phyloP scores from a whole-genome alignment of 1,284 basidiomycete species.

The Apiotrichum sp. region DNA sequence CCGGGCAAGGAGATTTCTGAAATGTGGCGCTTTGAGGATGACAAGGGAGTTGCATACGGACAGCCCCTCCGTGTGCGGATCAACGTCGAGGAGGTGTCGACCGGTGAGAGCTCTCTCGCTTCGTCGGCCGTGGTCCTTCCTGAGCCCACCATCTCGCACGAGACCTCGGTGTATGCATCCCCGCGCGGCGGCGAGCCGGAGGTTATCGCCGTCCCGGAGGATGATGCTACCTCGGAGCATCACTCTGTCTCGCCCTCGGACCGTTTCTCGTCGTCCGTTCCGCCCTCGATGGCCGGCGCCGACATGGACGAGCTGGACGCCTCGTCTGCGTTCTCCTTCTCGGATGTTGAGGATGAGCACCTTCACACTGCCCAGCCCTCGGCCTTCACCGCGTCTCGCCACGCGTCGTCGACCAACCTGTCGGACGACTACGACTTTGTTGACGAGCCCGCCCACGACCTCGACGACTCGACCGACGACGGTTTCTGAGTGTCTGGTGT shows the following conservation, averaged over 20 bases:
- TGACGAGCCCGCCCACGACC: constrained; percentile 6
- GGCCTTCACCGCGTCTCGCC: neutral
- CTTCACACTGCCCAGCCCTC: neutral
- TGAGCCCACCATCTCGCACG: constrained; percentile 5
- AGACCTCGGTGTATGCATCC: constrained; percentile 6
- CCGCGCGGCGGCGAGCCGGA: neutral
- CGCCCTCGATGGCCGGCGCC: constrained; percentile 4
- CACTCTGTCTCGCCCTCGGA: neutral
- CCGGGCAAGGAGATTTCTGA: constrained; percentile 35
- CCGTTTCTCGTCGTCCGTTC: constrained; percentile 9
- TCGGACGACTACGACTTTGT: constrained; percentile 19
- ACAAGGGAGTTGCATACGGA: constrained; percentile 33
- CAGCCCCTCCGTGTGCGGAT: constrained; percentile 36
- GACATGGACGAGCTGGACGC: constrained; percentile 17
- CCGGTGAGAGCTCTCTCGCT: constrained; percentile 20
- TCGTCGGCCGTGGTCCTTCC: constrained; percentile 33
- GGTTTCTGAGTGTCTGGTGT: constrained; percentile 5
- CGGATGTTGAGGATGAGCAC: constrained; percentile 9
- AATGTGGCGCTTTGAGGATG: constrained; percentile 41
- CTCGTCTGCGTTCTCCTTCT: constrained; percentile 15
- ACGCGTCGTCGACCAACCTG: neutral
- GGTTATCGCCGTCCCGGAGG: neutral
- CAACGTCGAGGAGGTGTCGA: constrained; percentile 24
- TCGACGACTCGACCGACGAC: constrained; percentile 20
- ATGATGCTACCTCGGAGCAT: constrained; percentile 6